phyloP scores from a whole-genome alignment of 2,329 filamentous ascomycete genomes.

The Sclerotinia sclerotiorum region DNA sequence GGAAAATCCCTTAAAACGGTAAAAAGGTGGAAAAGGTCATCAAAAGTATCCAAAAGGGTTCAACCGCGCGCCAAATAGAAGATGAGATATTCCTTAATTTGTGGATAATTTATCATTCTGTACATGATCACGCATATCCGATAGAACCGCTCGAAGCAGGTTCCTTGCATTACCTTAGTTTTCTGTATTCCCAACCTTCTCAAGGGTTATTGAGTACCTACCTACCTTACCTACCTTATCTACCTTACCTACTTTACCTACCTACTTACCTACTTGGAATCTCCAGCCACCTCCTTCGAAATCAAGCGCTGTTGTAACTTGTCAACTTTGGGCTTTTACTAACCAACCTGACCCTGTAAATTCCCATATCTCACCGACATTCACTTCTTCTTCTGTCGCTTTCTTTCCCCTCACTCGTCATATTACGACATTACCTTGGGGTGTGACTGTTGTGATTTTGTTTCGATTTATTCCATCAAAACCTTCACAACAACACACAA shows the following conservation, averaged over 20 bases:
- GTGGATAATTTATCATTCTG: neutral
- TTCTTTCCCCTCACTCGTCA: conserved; percentile 20
- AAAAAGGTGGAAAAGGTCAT: no score
- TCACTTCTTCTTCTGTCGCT: conserved; percentile 12
- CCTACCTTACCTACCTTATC: no score
- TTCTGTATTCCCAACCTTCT: neutral
- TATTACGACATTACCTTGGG: conserved; percentile 3
- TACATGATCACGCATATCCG: conserved; percentile 1
- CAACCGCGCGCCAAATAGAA: conserved; percentile 9
- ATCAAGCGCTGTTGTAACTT: conserved; percentile 2
- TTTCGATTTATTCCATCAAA: conserved; percentile 6
- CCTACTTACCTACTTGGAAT: neutral
- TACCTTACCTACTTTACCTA: no score
- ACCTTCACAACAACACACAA: neutral
- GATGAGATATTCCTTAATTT: neutral
- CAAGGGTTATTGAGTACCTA: neutral
- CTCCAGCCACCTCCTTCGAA: conserved; percentile 5
- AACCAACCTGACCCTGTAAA: conserved; percentile 7
- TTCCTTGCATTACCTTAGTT: neutral
- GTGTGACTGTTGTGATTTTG: conserved; percentile 11
- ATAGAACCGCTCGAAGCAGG: conserved; percentile 6
- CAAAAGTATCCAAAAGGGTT: neutral
- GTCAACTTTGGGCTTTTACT: neutral
- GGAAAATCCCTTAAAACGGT: neutral
- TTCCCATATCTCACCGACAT: conserved; percentile 20